phyloP scores from a whole-genome alignment of 2,329 filamentous ascomycete genomes.

The Dendrostoma leiphaemia region DNA sequence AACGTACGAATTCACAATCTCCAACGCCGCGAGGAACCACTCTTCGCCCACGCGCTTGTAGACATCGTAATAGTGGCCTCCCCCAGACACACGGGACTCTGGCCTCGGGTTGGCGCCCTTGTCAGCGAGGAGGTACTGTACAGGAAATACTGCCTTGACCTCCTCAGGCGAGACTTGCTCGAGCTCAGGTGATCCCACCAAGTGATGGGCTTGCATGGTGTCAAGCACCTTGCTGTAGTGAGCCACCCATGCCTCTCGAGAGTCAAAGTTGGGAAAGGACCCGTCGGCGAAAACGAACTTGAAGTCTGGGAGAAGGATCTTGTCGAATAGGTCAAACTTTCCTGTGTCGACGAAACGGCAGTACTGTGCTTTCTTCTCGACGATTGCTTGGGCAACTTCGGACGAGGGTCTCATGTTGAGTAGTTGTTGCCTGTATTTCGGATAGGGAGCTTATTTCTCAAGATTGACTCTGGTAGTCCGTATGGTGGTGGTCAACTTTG shows the following conservation, averaged over 20 bases:
- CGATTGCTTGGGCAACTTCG: conserved; percentile 25
- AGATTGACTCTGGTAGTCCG: too few relatives aligned
- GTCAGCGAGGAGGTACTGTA: conserved; percentile 5
- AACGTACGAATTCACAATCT: conserved; percentile 7
- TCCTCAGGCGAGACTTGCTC: conserved; percentile 25
- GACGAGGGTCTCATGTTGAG: conserved; percentile 13
- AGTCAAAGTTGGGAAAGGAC: conserved; percentile 7
- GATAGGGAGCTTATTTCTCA: too few relatives aligned
- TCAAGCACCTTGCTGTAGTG: conserved; percentile 23
- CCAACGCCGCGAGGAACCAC: conserved; percentile 14
- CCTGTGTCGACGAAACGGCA: conserved; percentile 26
- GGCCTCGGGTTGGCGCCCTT: not conserved
- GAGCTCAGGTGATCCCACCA: conserved; percentile 24
- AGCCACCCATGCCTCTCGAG: conserved; percentile 14
- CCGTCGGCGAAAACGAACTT: conserved; percentile 14
- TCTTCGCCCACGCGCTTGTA: conserved; percentile 13
- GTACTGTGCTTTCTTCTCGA: conserved; percentile 27
- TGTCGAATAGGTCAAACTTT: conserved; percentile 24
- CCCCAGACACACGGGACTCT: conserved; percentile 4
- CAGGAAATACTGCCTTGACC: conserved; percentile 24
- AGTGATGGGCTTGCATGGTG: conserved; percentile 24
- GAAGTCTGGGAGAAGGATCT: conserved; percentile 24
- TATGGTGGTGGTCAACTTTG: too few relatives aligned
- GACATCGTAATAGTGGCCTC: conserved; percentile 15
- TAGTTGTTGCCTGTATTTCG: not conserved